phyloP scores from a whole-genome alignment of 2,329 filamentous ascomycete genomes.

The Botryotinia narcissicola region DNA sequence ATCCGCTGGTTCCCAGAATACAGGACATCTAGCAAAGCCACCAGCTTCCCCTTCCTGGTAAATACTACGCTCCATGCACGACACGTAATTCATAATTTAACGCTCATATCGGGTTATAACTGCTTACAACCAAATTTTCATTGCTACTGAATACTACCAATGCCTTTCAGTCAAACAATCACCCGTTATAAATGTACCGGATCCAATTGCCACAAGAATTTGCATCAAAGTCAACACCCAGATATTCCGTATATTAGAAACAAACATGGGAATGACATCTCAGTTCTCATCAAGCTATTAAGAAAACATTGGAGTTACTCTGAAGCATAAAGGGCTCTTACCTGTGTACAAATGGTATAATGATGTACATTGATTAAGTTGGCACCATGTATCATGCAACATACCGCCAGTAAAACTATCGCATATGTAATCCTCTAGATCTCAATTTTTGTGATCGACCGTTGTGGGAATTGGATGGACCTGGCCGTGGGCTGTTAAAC shows the following conservation, averaged over 20 bases:
- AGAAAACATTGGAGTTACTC: no score
- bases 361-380: neutral
- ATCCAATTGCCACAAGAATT: no score
- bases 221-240: neutral
- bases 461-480: neutral
- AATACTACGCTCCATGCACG: neutral
- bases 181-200: neutral
- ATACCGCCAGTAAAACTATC: neutral
- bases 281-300: neutral
- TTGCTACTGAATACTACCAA: neutral
- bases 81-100: neutral
- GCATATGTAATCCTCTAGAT: neutral
- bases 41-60: neutral
- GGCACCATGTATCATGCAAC: no score
- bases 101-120: neutral
- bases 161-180: neutral
- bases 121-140: neutral
- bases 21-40: neutral
- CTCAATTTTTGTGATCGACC: neutral
- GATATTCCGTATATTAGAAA: neutral
- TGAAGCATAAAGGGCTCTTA: neutral
- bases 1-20: neutral
- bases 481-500: neutral
- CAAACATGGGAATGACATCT: neutral
- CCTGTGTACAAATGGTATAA: neutral